A percentile compares a stretch with the other conserved stretches of the same genome.
Evolutionary conservation across 208 protist species (phyloP).

Genomic region (Leishmania arabica): DNA sequence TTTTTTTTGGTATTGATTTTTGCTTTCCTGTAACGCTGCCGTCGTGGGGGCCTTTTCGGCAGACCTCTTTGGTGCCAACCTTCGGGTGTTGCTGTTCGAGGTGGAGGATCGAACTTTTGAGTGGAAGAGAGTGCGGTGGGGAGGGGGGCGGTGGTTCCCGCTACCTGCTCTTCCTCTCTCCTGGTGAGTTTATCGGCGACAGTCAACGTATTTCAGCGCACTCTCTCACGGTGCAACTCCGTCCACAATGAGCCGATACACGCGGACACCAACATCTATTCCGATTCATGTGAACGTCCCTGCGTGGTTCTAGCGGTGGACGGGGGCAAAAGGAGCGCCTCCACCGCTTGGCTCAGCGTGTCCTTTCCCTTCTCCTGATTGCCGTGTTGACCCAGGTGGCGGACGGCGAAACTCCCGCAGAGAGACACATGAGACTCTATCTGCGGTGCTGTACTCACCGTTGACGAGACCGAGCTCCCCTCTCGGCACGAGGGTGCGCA

Average conservation of each 20-base stretch:
- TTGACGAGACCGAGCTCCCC: neutral
- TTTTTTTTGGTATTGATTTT: conserved; percentile 1
- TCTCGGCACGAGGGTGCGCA: neutral
- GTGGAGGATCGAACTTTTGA: neutral
- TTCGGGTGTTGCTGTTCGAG: neutral
- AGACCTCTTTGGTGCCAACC: neutral
- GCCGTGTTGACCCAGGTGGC: neutral
- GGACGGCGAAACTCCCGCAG: neutral
- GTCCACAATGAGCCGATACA: neutral
- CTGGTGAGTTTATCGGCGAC: neutral
- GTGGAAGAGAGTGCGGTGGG: neutral
- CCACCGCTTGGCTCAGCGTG: neutral
- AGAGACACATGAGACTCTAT: neutral
- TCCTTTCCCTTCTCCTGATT: neutral
- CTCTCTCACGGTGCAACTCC: neutral
- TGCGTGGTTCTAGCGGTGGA: neutral
- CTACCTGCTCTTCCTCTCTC: neutral
- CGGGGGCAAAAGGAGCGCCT: neutral
- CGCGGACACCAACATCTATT: neutral
- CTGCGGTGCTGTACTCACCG: neutral
- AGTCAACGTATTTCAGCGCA: neutral
- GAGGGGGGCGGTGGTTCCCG: neutral
- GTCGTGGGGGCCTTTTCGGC: neutral
- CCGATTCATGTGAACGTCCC: neutral
- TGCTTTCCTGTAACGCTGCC: neutral